These are phyloP conservation scores for Papiliotrema terrestris DNA, from an alignment of 1,284 basidiomycete species.

Conservation along the genomic window DNA sequence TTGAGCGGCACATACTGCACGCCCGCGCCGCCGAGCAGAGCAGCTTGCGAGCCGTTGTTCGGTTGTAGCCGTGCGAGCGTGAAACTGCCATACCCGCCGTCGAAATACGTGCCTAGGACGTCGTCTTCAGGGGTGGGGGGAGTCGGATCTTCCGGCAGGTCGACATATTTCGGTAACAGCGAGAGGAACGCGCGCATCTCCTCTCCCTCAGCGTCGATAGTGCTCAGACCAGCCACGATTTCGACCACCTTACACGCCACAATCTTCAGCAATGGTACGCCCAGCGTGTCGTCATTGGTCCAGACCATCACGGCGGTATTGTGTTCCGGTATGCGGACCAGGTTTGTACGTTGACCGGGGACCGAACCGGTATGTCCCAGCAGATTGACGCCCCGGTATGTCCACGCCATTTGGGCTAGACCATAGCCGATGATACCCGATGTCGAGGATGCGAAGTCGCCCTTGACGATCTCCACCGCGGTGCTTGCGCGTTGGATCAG, in stretches of 20 bases:
- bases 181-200: neutral
- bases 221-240: neutral
- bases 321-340: slow-evolving; percentile 13
- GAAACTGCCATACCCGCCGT: slow-evolving; percentile 3
- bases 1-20: too few species aligned
- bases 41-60: neutral
- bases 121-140: neutral
- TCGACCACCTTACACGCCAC: too few species aligned
- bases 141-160: neutral
- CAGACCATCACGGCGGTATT: slow-evolving; percentile 14
- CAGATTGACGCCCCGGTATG: slow-evolving; percentile 15
- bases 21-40: neutral
- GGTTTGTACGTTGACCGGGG: slow-evolving; percentile 13
- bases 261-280: too few species aligned
- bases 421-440: slow-evolving; percentile 13
- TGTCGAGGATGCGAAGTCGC: too few species aligned
- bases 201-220: neutral
- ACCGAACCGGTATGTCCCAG: slow-evolving; percentile 16
- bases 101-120: neutral
- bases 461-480: neutral
- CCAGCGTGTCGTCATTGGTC: slow-evolving; percentile 16
- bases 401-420: slow-evolving; percentile 7
- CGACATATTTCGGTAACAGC: too few species aligned
- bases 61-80: slow-evolving; percentile 2
- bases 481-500: neutral